Base-by-base conservation (phyloP, 1,139 yeast species). In the Kodamaea ohmeri region DNA sequence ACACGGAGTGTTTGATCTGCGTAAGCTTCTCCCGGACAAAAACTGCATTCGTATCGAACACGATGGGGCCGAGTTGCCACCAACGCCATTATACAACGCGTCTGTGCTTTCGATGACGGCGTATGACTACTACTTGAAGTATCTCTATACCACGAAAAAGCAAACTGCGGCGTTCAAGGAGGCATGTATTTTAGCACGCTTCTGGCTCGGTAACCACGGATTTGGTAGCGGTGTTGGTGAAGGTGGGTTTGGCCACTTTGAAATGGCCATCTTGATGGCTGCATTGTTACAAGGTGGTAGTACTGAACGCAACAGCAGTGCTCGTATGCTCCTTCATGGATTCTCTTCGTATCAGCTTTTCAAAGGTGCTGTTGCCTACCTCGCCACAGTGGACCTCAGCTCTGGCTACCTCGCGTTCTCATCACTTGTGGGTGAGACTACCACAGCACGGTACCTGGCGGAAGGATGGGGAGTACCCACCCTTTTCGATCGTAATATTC, bases 171-270 rank as follows among this genome's bases (percentile, higher is more conserved):
- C 88, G n/a, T 92, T 88, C 60, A 78, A 77, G 48, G 96, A 90
- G 52, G 97, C 98, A 1, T 82, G 92, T 48, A 76, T 83, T 12
- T 69, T 92, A 37, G 97, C 97, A 3, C 75, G 90, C 48, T 67
- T 92, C 43, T 92, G 98, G 98, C 71, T 92, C 31, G 74, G 78
- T 38, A 97, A 92, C 62, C 73, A 96, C 47, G 95, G 95, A 0
- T 78, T 88, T 43, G 72, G 77, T 5, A 80, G 95, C 0, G 64
- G 75, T 17, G 50, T 79, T 25, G 68, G 74, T 26, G 67, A 73
- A 35, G 89, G 89, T 32, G 97, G 97, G 0, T 90, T 92, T 59
- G 97, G 97, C 12, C 87, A 84, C 50, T 88, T 88, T 58, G 97
- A 92, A 63, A 89, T 89, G 62, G 82, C 92, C 18, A 66, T 83